Conservation (phyloP, 2,329 filamentous ascomycete genomes). For the Arthrinium puccinioides region DNA sequence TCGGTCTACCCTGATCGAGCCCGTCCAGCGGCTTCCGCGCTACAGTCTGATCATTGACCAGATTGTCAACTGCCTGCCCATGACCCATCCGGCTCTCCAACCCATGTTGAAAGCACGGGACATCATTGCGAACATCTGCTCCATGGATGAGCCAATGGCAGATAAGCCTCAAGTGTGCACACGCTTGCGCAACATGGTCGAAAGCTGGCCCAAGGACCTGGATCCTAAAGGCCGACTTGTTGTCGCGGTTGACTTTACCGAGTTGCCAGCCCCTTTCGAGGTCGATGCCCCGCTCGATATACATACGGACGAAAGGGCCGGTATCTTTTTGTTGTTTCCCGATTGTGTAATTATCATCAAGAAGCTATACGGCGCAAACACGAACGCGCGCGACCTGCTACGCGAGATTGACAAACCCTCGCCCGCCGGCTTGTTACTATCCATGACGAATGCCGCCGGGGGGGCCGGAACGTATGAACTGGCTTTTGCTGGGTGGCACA, state of each 20-base stretch:
- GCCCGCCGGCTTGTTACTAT: conserved; percentile 52
- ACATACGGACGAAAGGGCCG: conserved; percentile 42
- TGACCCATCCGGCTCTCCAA: conserved; percentile 77
- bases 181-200: conserved; percentile 68
- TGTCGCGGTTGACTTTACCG: conserved; percentile 70
- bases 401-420: conserved; percentile 81
- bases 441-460: conserved; percentile 56
- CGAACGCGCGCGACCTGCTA: conserved; percentile 69
- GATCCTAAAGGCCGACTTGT: conserved; percentile 73
- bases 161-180: conserved; percentile 69
- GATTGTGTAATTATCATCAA: conserved; percentile 73
- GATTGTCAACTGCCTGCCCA: conserved; percentile 78
- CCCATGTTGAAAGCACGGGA: conserved; percentile 82
- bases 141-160: conserved; percentile 65
- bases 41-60: conserved; percentile 97
- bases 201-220: conserved; percentile 67
- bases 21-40: conserved; percentile 85
- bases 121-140: conserved; percentile 93
- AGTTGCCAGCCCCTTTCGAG: conserved; percentile 66
- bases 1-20: conserved; percentile 89
- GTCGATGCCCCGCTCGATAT: conserved; percentile 29
- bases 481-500: conserved; percentile 66
- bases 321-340: conserved; percentile 77
- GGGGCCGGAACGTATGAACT: conserved; percentile 62
- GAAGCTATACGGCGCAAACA: conserved; percentile 55